Percentiles rank a stretch among this genome's conserved stretches.
These are phyloP conservation scores for Daldinia vernicosa DNA, from an alignment of 495 filamentous ascomycete genomes.

Conservation along the genomic window DNA sequence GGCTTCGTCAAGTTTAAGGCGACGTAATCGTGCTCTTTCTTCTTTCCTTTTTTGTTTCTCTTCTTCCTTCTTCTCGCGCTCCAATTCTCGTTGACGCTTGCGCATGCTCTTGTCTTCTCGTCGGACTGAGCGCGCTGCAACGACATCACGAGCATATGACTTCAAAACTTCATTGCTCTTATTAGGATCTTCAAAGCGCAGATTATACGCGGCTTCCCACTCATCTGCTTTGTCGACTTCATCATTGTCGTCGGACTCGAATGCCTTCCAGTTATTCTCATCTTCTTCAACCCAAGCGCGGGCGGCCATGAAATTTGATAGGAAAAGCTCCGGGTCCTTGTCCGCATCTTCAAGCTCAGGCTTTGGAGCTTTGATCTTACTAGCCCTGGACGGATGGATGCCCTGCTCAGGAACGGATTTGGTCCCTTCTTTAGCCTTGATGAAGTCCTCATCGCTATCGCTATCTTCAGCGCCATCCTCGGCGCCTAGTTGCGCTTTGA, in stretches of 20 bases:
- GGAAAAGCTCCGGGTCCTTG: conserved; percentile 86
- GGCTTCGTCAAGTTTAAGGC: conserved; percentile 87
- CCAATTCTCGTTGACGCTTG: conserved; percentile 78
- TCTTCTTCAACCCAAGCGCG: conserved; percentile 83
- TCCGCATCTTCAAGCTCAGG: conserved; percentile 81
- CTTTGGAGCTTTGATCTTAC: conserved; percentile 60
- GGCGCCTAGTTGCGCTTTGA: conserved; percentile 69
- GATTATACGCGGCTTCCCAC: conserved; percentile 93
- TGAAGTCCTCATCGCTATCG: conserved; percentile 76
- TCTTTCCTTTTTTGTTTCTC: conserved; percentile 79
- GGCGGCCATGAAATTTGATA: conserved; percentile 87
- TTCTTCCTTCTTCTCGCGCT: conserved; percentile 77
- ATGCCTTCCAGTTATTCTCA: conserved; percentile 69
- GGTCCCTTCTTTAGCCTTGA: conserved; percentile 60
- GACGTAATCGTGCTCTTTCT: conserved; percentile 83
- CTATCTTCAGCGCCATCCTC: conserved; percentile 64
- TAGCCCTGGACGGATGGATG: conserved; percentile 58
- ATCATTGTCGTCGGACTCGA: conserved; percentile 92
- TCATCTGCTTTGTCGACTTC: conserved; percentile 83
- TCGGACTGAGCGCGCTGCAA: conserved; percentile 80
- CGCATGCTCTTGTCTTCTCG: conserved; percentile 79
- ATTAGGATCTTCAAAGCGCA: conserved; percentile 91
- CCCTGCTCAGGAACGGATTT: conserved; percentile 41
- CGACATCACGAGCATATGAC: conserved; percentile 86
- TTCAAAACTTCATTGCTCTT: conserved; percentile 83